A percentile compares a stretch with the other conserved stretches of the same genome.
Evolutionary conservation across 169 alveolate species (phyloP).

Genomic region (Plasmodium chabaudi): DNA sequence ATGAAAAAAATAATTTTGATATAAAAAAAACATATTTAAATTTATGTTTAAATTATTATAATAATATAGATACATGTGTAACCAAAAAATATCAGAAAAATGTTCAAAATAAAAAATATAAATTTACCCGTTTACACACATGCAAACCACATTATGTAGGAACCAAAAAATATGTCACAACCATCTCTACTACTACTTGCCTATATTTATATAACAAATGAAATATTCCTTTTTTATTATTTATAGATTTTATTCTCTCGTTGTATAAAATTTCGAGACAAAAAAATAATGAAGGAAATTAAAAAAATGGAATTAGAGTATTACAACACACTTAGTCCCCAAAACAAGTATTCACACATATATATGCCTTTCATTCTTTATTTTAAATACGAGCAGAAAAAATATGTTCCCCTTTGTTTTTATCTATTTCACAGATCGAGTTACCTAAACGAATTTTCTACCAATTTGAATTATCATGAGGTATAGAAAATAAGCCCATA

Average conservation of each 20-base stretch:
- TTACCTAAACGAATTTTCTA: slow-evolving; percentile 39
- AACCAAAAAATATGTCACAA: background rate
- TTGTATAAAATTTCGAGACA: slow-evolving; percentile 50
- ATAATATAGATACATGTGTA: slow-evolving; percentile 52
- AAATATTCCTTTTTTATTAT: background rate
- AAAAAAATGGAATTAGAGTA: slow-evolving; percentile 51
- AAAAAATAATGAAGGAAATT: slow-evolving; percentile 55
- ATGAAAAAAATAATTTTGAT: slow-evolving; percentile 3
- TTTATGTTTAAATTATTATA: slow-evolving; percentile 49
- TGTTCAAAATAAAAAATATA: slow-evolving; percentile 41
- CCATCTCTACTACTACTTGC: no score
- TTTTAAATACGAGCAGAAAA: background rate
- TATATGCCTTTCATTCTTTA: background rate
- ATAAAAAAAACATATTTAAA: slow-evolving; percentile 38
- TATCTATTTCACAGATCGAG: slow-evolving; percentile 4
- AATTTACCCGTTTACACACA: slow-evolving; percentile 56
- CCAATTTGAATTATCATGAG: slow-evolving; percentile 55
- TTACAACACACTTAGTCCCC: slow-evolving; percentile 28
- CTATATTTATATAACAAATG: no score
- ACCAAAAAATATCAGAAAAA: slow-evolving; percentile 47
- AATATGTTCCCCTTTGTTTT: background rate
- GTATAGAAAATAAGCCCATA: background rate
- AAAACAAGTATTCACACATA: slow-evolving; percentile 16
- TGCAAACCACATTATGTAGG: slow-evolving; percentile 70
- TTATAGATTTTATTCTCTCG: slow-evolving; percentile 38